phyloP scores from a whole-genome alignment of 2,329 filamentous ascomycete species.

The Xylariaceae sp. region DNA sequence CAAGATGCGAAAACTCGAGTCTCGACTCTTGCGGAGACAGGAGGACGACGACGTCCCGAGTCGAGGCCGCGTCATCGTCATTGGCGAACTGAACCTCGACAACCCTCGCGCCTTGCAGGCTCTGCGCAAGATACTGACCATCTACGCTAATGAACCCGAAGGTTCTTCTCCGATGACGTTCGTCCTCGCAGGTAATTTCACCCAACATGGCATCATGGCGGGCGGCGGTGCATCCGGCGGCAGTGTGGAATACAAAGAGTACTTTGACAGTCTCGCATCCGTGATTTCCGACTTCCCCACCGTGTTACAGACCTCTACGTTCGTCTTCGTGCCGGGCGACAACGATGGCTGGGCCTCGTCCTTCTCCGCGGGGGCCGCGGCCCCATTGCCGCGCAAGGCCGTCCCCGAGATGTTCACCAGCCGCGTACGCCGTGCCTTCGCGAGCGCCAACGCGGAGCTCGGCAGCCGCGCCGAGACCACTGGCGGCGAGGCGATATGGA shows the following conservation, averaged over 20 bases:
- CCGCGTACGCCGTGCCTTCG: conserved; percentile 75
- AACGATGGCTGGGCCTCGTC: conserved; percentile 96
- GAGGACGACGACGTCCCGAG: conserved; percentile 25
- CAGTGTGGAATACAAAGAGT: conserved; percentile 95
- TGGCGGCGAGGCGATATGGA: conserved; percentile 76
- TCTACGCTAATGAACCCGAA: conserved; percentile 64
- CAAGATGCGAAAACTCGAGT: conserved; percentile 78
- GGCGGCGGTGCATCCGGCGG: conserved; percentile 67
- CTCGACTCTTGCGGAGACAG: conserved; percentile 52
- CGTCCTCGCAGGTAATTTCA: conserved; percentile 82
- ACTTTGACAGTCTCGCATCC: conserved; percentile 82
- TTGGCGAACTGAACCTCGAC: conserved; percentile 85
- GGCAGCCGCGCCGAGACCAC: conserved; percentile 43
- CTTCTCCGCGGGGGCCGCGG: conserved; percentile 71
- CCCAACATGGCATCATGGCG: conserved; percentile 59
- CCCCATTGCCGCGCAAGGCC: conserved; percentile 62
- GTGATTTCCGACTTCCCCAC: conserved; percentile 78
- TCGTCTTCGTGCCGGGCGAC: conserved; percentile 91
- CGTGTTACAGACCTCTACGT: conserved; percentile 74
- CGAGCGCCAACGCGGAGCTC: conserved; percentile 68
- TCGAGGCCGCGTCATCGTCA: conserved; percentile 61
- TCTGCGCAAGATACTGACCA: conserved; percentile 69
- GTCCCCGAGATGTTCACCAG: conserved; percentile 90
- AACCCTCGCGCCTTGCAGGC: conserved; percentile 77
- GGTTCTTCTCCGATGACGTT: conserved; percentile 71